Conservation (phyloP, 176 grass and related monocot genomes). For the Metroxylon sagu region DNA sequence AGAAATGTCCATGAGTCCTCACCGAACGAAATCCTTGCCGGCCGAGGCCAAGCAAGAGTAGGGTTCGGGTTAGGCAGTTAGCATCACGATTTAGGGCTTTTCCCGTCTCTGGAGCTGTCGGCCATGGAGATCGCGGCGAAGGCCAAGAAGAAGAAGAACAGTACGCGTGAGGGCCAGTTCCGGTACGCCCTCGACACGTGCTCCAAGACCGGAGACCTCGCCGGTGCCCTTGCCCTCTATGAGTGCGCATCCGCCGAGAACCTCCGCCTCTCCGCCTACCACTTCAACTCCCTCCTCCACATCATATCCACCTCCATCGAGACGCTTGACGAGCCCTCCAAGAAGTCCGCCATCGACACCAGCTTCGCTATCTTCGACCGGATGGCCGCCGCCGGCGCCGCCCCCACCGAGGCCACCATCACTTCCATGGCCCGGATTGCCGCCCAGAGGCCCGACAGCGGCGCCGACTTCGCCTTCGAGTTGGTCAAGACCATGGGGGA, state of each 20-base stretch:
- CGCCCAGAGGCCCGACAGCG: slow-evolving; percentile 5
- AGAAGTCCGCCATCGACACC: slow-evolving; percentile 10
- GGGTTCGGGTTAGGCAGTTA: too few relatives aligned
- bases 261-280: slow-evolving; percentile 48
- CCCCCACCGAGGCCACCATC: slow-evolving; percentile 27
- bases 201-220: slow-evolving; percentile 25
- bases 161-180: slow-evolving; percentile 6
- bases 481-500: slow-evolving; percentile 61
- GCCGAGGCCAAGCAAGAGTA: too few relatives aligned
- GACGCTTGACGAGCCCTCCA: slow-evolving; percentile 6
- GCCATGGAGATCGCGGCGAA: not conserved
- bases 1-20: too few relatives aligned
- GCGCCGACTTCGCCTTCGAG: slow-evolving; percentile 54
- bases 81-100: too few relatives aligned
- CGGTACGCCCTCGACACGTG: slow-evolving; percentile 9
- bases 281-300: slow-evolving; percentile 71
- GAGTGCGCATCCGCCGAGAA: not conserved
- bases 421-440: slow-evolving; percentile 38
- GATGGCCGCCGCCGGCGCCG: slow-evolving; percentile 24
- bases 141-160: slow-evolving; percentile 8
- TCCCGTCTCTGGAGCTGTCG: not conserved
- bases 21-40: too few relatives aligned
- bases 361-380: slow-evolving; percentile 31
- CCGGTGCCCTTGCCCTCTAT: slow-evolving; percentile 14
- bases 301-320: slow-evolving; percentile 20